Evolutionary conservation across 2,329 filamentous ascomycete species (phyloP), one percentile per base, ranked within the genome.

Genomic region (Beauveria asiatica): DNA sequence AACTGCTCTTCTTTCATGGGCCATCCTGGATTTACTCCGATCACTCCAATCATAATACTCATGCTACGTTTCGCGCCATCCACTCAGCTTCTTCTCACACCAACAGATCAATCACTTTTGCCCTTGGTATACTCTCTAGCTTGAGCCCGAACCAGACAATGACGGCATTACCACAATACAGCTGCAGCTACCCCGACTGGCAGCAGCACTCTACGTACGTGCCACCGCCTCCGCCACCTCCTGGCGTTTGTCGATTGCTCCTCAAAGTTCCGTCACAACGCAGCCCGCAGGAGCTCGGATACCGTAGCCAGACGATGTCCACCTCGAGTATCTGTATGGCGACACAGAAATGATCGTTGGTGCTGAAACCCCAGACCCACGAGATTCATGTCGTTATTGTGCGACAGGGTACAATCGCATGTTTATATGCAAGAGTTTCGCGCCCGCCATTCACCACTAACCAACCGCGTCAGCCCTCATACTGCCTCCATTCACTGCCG

Each of bases 161-260:
- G 6, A 45, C 25, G 10, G 25, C 16, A 11, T 17, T 45, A 30
- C 52, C n/a, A 5, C 51, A 33, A 17, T 19, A 30, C 37, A 27
- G 19, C 37, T 54, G 42, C 53, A 56, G 25, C 27, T 17, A 30
- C 19, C 54, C 44, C 13, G 13, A 30, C 19, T 57, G 54, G 54
- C 54, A 49, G 17, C 39, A 57, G 13, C 19, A 37, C 8, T 46
- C 27, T 39, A 37, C 11, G 33, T 37, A 37, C 16, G 57, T 45
- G 48, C 41, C 10, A 46, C 41, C n/a, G 25, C 46, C n/a, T 50
- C 41, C 17, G 27, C 39, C 23, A 13, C 46, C 11, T 50, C 37
- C 30, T 52, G 49, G 57, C 49, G 57, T 46, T 53, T 59, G 57
- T 25, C 37, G 39, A 53, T 52, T 59, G 57, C 48, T 27, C 17